Conservation (phyloP, 2,329 filamentous ascomycete species). For the Periconia sp. region DNA sequence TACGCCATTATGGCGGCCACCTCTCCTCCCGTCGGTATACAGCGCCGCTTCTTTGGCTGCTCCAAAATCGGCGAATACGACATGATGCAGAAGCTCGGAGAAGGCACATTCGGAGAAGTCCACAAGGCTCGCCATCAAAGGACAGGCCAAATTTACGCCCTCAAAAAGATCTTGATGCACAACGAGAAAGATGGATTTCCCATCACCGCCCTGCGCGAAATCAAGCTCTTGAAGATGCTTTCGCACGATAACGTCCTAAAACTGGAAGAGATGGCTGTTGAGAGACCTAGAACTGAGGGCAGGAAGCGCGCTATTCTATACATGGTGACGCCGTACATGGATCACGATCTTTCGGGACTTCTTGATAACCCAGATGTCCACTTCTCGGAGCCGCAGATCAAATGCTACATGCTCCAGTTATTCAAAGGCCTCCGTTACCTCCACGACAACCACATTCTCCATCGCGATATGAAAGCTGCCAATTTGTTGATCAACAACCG, state of each 20-base stretch:
- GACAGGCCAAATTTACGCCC: slow-evolving; percentile 74
- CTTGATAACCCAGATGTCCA: slow-evolving; percentile 90
- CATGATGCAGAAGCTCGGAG: slow-evolving; percentile 79
- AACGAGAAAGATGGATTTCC: slow-evolving; percentile 99
- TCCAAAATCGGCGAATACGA: slow-evolving; percentile 81
- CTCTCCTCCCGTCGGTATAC: slow-evolving; percentile 52
- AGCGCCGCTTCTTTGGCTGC: slow-evolving; percentile 75
- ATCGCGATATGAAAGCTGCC: slow-evolving; percentile 98
- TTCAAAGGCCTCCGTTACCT: slow-evolving; percentile 88
- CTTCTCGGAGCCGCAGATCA: slow-evolving; percentile 89
- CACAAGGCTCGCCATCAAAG: slow-evolving; percentile 81
- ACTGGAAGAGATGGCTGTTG: slow-evolving; percentile 95
- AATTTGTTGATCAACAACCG: slow-evolving; percentile 95
- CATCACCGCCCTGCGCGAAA: slow-evolving; percentile 96
- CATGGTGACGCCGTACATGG: slow-evolving; percentile 99
- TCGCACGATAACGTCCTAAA: slow-evolving; percentile 85
- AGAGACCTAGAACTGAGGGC: slow-evolving; percentile 63
- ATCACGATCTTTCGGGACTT: slow-evolving; percentile 95
- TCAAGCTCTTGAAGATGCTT: slow-evolving; percentile 95
- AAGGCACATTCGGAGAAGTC: slow-evolving; percentile 96
- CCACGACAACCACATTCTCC: slow-evolving; percentile 81
- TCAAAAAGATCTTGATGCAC: slow-evolving; percentile 99
- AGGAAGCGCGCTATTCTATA: slow-evolving; percentile 79
- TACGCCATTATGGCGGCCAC: slow-evolving; percentile 20
- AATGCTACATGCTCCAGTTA: slow-evolving; percentile 95